Evolutionary conservation across 805 yeast species (phyloP).

Genomic region (Candida railenensis): DNA sequence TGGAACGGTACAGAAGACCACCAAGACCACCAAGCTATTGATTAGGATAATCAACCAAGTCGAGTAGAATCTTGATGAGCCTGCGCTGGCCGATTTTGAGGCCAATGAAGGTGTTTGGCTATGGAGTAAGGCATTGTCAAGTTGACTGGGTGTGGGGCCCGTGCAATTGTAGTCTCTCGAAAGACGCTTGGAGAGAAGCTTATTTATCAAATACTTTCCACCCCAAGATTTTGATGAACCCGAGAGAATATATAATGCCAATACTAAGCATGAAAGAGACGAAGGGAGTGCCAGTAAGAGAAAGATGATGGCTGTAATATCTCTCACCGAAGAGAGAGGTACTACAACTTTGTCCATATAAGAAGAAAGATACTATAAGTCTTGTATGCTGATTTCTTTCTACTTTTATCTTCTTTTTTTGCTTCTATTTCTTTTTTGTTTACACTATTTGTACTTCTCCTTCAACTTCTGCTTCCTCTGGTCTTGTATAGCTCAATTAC

Average conservation of each 20-base stretch:
- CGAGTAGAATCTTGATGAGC: constrained; percentile 9
- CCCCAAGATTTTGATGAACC: constrained; percentile 29
- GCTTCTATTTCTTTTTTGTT: background rate
- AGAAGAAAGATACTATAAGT: background rate
- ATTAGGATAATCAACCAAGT: constrained; percentile 11
- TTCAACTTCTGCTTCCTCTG: background rate
- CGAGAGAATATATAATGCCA: constrained; percentile 22
- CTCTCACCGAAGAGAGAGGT: constrained; percentile 27
- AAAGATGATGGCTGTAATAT: constrained; percentile 31
- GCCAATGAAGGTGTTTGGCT: constrained; percentile 5
- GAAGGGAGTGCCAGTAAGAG: constrained; percentile 29
- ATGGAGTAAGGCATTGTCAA: background rate
- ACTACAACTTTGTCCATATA: constrained; percentile 5
- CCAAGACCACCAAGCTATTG: constrained; percentile 1
- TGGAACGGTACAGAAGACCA: background rate
- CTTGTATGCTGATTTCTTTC: background rate
- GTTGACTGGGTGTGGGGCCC: constrained; percentile 4
- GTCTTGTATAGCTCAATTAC: background rate
- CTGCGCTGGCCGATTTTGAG: background rate
- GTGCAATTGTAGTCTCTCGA: constrained; percentile 13
- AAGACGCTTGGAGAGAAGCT: constrained; percentile 21
- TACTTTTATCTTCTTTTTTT: background rate
- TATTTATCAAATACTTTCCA: constrained; percentile 25
- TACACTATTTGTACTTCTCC: too few relatives aligned
- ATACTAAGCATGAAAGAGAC: constrained; percentile 20